Evolutionary conservation across 2,329 filamentous ascomycete genomes (phyloP), one percentile per base, ranked within the genome.

Genomic region (Cercospora sp.): DNA sequence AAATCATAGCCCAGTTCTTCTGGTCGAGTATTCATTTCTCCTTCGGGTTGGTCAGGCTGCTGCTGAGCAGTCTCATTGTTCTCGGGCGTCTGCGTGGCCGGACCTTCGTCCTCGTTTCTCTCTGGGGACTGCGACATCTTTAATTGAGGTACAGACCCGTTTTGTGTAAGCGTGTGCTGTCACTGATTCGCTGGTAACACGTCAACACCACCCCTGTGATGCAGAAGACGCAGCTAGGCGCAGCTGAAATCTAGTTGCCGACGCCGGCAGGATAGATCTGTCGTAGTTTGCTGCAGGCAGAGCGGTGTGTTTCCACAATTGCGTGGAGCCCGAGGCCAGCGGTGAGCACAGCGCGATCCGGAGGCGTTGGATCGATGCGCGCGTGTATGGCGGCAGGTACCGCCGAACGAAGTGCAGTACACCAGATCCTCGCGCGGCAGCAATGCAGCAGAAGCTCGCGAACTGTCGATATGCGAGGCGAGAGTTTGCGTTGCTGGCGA

Each of bases 121-220:
- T 90, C 93, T 86, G 93, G 92, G 78, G 82, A 93, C 88, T 93
- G 91, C 86, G 94, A 97, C 94, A 97, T 91, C 84, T 87, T 89
- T 85, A 95, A 93, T 92, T 58, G 69, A 65, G 63, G 65, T 69
- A 65, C 68, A 70, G 69, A 71, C 61, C 66, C 69, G 72, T 70
- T 73, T 65, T 67, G 63, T 63, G 71, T 69, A 58, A 63, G 69
- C 63, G 67, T 77, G 74, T 73, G 75, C 73, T 76, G 75, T 75
- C 73, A 75, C 64, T 73, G 74, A 75, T 75, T 76, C 74, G 74
- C 70, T 74, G 74, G 70, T 73, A 61, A 72, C 72, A 74, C 72
- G 72, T 74, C 72, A 73, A 70, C 55, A 61, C 61, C 55, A 66
- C 66, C 70, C 69, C 67, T 73, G 70, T 69, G 68, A 69, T 71